A percentile compares a stretch with the other conserved stretches of the same genome.
phyloP scores from a whole-genome alignment of 768 basidiomycete genomes.

The Phanerochaete carnosa region DNA sequence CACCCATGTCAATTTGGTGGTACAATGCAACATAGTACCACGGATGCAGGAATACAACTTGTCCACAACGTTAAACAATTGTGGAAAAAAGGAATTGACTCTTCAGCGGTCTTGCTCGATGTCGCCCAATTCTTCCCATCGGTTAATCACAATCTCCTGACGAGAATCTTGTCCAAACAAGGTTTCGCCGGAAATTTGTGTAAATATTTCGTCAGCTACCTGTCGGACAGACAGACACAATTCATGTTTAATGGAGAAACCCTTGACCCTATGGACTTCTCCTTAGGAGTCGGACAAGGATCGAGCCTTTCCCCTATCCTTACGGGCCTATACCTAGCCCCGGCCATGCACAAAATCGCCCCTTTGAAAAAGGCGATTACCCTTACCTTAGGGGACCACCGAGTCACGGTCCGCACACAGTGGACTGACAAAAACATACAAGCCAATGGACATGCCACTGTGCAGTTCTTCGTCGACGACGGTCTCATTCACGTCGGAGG shows the following conservation, averaged over 20 bases:
- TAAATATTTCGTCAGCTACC: slow-evolving; percentile 11
- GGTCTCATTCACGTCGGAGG: slow-evolving; percentile 1
- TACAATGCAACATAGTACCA: slow-evolving; percentile 14
- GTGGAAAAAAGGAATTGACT: not conserved
- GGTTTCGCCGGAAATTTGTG: slow-evolving; percentile 11
- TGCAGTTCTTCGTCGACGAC: slow-evolving; percentile 17
- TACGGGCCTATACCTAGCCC: slow-evolving; percentile 13
- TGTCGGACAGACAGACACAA: not conserved
- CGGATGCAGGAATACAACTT: slow-evolving; percentile 13
- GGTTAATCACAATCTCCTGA: not conserved
- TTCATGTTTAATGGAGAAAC: slow-evolving; percentile 8
- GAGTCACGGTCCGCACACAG: too few species aligned
- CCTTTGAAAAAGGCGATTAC: not conserved
- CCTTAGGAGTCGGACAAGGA: slow-evolving; percentile 13
- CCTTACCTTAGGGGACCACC: too few species aligned
- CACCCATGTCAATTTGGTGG: slow-evolving; percentile 17
- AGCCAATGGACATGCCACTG: not conserved
- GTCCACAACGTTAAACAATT: slow-evolving; percentile 9
- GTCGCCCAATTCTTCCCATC: slow-evolving; percentile 20
- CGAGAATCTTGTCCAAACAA: not conserved
- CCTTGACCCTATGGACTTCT: not conserved
- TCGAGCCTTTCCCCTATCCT: slow-evolving; percentile 14
- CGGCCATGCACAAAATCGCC: not conserved
- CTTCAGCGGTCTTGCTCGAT: slow-evolving; percentile 11
- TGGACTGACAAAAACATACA: not conserved